Evolutionary conservation across 805 yeast genomes (phyloP).

Genomic region (Yamadazyma ubonensis): DNA sequence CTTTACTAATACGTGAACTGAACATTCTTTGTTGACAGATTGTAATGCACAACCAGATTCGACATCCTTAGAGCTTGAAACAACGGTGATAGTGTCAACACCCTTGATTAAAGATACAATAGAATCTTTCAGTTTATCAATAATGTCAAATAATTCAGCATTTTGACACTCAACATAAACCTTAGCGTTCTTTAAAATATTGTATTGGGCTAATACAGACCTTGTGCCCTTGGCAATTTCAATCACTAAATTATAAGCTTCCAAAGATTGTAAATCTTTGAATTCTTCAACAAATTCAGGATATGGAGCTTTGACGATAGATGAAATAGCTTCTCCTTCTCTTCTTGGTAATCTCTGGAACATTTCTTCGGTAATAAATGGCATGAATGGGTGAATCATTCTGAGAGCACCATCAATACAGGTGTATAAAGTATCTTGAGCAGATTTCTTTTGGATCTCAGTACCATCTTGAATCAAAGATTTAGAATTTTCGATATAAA

Average conservation of each 20-base stretch:
- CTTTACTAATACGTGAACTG: constrained; percentile 87
- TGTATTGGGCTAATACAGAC: constrained; percentile 87
- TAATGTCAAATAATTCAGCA: constrained; percentile 48
- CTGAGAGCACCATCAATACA: constrained; percentile 88
- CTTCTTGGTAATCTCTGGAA: constrained; percentile 98
- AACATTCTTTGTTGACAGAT: constrained; percentile 75
- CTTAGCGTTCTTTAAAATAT: constrained; percentile 83
- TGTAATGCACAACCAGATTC: constrained; percentile 91
- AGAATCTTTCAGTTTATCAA: constrained; percentile 73
- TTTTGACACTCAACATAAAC: constrained; percentile 74
- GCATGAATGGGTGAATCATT: constrained; percentile 98
- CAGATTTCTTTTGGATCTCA: constrained; percentile 78
- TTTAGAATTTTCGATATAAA: constrained; percentile 97
- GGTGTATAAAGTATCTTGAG: constrained; percentile 91
- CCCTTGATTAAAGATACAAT: constrained; percentile 91
- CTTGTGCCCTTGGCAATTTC: constrained; percentile 88
- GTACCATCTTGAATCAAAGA: constrained; percentile 89
- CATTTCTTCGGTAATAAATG: constrained; percentile 94
- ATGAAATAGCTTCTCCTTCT: constrained; percentile 57
- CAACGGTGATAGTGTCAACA: constrained; percentile 70
- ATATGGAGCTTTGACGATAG: constrained; percentile 78
- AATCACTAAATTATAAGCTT: constrained; percentile 79
- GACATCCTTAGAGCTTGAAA: constrained; percentile 50
- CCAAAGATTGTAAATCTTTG: constrained; percentile 61
- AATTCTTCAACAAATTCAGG: constrained; percentile 65